Evolutionary conservation across 179 eudicot species (phyloP), one percentile per base, ranked within the genome.

Genomic region (Gypsophila paniculata): DNA sequence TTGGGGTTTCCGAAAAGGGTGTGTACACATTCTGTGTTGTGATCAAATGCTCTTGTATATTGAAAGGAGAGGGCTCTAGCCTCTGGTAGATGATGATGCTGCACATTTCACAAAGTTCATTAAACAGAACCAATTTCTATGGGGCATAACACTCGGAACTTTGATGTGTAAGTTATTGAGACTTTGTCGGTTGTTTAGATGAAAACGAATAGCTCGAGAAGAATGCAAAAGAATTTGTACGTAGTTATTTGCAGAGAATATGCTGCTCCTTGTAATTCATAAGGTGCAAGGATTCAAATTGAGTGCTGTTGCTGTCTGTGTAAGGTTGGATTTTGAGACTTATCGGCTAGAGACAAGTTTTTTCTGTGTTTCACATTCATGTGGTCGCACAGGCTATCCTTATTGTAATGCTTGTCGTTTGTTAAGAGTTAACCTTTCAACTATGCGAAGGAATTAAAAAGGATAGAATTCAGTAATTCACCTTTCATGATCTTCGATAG

Each of bases 201-300:
- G 18, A 11, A 42, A 57, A 42, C 1, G 34, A 29, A 1, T 1
- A 1, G 34, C 34, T 29, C 34, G 34, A 29, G 34, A 29, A 29
- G 34, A 29, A 29, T 29, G 4, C 1, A 29, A 29, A 29, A 29
- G 1, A 29, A 29, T 29, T 29, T 29, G 34, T 29, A 29, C 34
- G 4, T 29, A 29, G 5, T 23, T 34, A 22, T 19, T 19, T 4
- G n/a, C 57, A 46, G 17, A 32, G 32, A 19, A 60, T 5, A 49
- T 48, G 61, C 61, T 62, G 29, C 49, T 66, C 57, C 25, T 21
- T 55, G 57, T 66, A 46, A 46, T 7, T 38, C 57, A 23, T 25
- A 1, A 19, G 17, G 4, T 46, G n/a, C 14, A 46, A 46, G 34
- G 18, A 25, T 25, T 26, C 57, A 48, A 67, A 48, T 8, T 48